Conservation (phyloP, 495 filamentous ascomycete species). For the Penicillium nucicola region DNA sequence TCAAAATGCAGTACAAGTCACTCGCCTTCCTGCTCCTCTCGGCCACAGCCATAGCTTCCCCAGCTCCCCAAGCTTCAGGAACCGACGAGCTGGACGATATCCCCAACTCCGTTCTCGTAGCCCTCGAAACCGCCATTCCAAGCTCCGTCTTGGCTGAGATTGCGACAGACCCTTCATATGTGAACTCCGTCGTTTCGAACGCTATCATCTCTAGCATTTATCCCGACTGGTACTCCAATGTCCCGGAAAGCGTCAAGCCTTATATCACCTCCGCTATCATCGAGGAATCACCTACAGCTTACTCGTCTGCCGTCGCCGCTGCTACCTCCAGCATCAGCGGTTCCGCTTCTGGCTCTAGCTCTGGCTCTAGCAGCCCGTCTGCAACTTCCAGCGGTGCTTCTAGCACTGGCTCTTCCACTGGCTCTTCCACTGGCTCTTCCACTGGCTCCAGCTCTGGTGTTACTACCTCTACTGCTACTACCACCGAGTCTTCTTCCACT, state of each 20-base stretch:
- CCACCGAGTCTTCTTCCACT: background rate
- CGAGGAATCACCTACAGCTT: conserved; percentile 8
- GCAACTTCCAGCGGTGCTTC: background rate
- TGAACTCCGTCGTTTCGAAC: conserved; percentile 10
- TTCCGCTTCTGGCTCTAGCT: background rate
- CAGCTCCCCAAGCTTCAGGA: conserved; percentile 3
- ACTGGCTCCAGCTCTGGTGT: background rate
- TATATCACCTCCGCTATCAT: conserved; percentile 15
- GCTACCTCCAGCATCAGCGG: background rate
- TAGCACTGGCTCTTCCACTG: background rate
- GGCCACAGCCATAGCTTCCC: conserved; percentile 15
- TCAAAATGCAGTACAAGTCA: conserved; percentile 25
- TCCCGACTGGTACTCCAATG: conserved; percentile 19
- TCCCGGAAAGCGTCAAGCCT: conserved; percentile 18
- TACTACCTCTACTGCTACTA: conserved; percentile 3
- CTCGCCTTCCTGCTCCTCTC: conserved; percentile 17
- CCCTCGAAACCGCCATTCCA: conserved; percentile 18
- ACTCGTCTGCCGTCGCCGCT: background rate
- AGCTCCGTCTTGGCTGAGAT: conserved; percentile 9
- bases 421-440: background rate
- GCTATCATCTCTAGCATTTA: conserved; percentile 8
- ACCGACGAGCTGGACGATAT: conserved; percentile 1
- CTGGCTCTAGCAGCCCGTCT: background rate
- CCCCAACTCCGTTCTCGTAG: conserved; percentile 7
- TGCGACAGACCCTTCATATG: background rate